A percentile compares a stretch with the other conserved stretches of the same genome.
These are phyloP conservation scores for Cystobasidium ongulense DNA, from an alignment of 768 basidiomycete species.

Conservation along the genomic window DNA sequence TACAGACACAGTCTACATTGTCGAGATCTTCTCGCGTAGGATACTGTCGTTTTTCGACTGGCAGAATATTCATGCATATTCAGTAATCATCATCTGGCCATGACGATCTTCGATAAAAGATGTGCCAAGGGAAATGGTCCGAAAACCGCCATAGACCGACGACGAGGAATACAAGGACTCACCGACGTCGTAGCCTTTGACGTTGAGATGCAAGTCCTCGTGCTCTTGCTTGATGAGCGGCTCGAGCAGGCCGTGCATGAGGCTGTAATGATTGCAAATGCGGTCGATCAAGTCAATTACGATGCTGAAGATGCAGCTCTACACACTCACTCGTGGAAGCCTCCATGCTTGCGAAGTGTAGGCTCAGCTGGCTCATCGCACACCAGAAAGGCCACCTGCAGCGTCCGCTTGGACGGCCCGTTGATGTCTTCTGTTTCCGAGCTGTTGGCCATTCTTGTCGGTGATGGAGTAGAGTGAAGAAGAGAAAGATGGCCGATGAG, in stretches of 20 bases:
- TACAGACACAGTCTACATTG: constrained; percentile 20
- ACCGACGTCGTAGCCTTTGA: constrained; percentile 32
- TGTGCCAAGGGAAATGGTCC: background rate
- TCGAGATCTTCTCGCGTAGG: constrained; percentile 13
- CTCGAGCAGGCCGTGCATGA: constrained; percentile 24
- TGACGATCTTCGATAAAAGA: background rate
- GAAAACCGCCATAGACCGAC: too few species aligned
- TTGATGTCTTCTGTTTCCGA: background rate
- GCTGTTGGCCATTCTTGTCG: background rate
- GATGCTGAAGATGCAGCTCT: background rate
- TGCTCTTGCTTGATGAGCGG: constrained; percentile 29
- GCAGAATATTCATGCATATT: background rate
- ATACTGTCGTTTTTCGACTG: constrained; percentile 26
- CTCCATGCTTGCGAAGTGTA: constrained; percentile 25
- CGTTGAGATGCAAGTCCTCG: constrained; percentile 1
- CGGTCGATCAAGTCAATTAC: background rate
- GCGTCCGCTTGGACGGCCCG: background rate
- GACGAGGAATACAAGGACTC: background rate
- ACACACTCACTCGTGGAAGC: constrained; percentile 15
- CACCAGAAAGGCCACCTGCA: constrained; percentile 22
- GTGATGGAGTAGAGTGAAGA: background rate
- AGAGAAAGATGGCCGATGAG: too few species aligned
- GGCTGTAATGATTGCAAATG: background rate
- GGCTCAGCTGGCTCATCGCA: constrained; percentile 23
- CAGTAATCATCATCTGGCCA: background rate